Evolutionary conservation across 805 yeast genomes (phyloP), one percentile per base, ranked within the genome.

Genomic region (Candida xiaguanensis): DNA sequence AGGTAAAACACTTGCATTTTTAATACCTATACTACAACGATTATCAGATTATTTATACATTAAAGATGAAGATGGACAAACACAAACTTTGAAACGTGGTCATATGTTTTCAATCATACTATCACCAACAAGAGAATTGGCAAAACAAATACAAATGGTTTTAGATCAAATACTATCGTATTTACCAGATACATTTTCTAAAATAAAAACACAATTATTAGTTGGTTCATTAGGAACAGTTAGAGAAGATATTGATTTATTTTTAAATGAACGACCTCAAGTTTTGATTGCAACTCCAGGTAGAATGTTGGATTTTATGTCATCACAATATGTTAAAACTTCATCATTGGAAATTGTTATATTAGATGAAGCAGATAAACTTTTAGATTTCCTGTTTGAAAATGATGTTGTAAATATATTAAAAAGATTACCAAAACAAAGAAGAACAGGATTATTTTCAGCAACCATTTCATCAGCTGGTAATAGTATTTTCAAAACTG

Each of bases 1-100:
- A 0, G 99, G 99, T n/a, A 93, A 93, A 58, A 93, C 99, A 0
- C 59, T 90, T n/a, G 84, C 97, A 3, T 93, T 85, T 65, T 78
- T 81, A 4, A 72, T 93, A 2, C 99, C 99, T 0, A 74, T 85
- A 1, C 52, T 89, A 4, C 91, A 89, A 50, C 82, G 80, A 48
- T 60, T 89, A 6, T 61, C 70, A 2, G 54, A 53, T 32, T 50
- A 50, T 40, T 56, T 52, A 39, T 61, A 52, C 45, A 26, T 28
- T 2, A 53, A 43, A 9, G 54, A 47, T 11, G 58, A 49, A 5
- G 43, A 40, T 15, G 55, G 45, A 7, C 51, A 47, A 14, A 43
- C 49, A 2, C 65, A 61, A 14, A 64, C 63, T 3, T 52, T 74
- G 15, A 73, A 68, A 42, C 74, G 71, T 45, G 95, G 93, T 8